Conservation (phyloP, 2,329 filamentous ascomycete genomes). For the Fusarium praegraminearum region DNA sequence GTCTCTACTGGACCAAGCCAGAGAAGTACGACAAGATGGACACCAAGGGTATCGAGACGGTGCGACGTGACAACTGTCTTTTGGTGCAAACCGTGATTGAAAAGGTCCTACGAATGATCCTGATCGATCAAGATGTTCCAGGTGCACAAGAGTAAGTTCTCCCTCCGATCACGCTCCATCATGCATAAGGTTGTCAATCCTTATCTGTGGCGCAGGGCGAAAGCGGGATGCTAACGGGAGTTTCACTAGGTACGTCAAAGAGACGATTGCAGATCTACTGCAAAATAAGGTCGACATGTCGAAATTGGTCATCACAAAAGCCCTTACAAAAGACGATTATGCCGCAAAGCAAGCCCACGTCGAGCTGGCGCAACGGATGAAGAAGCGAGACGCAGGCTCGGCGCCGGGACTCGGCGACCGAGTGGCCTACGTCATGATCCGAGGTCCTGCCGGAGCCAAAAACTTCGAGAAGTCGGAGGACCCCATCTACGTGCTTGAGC, state of each 20-base stretch:
- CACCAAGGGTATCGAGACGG: constrained; percentile 98
- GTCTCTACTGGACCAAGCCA: constrained; percentile 95
- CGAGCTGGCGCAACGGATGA: constrained; percentile 95
- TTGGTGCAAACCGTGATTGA: constrained; percentile 98
- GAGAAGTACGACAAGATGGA: constrained; percentile 99
- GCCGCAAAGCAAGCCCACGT: constrained; percentile 94
- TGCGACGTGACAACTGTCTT: constrained; percentile 94
- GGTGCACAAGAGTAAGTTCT: constrained; percentile 88
- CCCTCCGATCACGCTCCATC: constrained; percentile 10
- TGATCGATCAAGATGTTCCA: constrained; percentile 91
- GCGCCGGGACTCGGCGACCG: constrained; percentile 93
- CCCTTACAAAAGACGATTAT: constrained; percentile 90
- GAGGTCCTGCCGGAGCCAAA: constrained; percentile 87
- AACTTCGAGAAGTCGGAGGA: constrained; percentile 99
- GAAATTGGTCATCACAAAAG: constrained; percentile 98
- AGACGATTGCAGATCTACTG: constrained; percentile 92
- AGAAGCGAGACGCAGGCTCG: constrained; percentile 94
- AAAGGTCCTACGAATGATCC: constrained; percentile 92
- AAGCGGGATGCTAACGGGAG: constrained; percentile 53
- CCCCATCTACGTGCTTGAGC: constrained; percentile 94
- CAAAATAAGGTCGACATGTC: constrained; percentile 99
- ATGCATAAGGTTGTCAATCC: constrained; percentile 20
- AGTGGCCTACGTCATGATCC: constrained; percentile 98
- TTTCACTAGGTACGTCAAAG: constrained; percentile 84
- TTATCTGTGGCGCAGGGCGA: constrained; percentile 13